phyloP scores from a whole-genome alignment of 305 asterid species.

The Rubia peregrina region DNA sequence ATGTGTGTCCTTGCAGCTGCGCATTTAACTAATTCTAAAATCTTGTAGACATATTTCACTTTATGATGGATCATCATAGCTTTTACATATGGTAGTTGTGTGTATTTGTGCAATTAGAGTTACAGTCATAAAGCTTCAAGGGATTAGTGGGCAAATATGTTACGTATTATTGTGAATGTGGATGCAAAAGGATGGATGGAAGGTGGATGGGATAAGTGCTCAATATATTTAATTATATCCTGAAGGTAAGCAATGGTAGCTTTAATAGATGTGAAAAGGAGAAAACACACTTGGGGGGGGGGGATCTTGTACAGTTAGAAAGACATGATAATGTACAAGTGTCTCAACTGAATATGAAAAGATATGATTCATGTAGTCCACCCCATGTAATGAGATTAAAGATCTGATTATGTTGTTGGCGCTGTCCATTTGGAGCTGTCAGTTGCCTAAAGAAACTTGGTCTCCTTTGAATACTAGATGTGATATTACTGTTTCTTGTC shows the following conservation, averaged over 20 bases:
- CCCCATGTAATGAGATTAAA: background rate
- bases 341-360: background rate
- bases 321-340: background rate
- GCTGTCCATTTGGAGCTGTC: background rate
- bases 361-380: background rate
- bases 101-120: background rate
- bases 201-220: background rate
- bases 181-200: background rate
- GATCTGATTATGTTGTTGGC: background rate
- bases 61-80: background rate
- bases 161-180: background rate
- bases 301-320: background rate
- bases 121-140: background rate
- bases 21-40: background rate
- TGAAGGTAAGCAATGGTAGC: background rate
- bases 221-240: background rate
- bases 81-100: background rate
- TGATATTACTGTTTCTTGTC: background rate
- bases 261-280: background rate
- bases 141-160: no score
- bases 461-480: background rate
- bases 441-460: background rate
- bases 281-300: background rate
- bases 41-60: background rate
- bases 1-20: background rate